These are phyloP conservation scores for Yarrowia phangngaensis DNA, from an alignment of 805 yeast genomes.

Conservation along the genomic window DNA sequence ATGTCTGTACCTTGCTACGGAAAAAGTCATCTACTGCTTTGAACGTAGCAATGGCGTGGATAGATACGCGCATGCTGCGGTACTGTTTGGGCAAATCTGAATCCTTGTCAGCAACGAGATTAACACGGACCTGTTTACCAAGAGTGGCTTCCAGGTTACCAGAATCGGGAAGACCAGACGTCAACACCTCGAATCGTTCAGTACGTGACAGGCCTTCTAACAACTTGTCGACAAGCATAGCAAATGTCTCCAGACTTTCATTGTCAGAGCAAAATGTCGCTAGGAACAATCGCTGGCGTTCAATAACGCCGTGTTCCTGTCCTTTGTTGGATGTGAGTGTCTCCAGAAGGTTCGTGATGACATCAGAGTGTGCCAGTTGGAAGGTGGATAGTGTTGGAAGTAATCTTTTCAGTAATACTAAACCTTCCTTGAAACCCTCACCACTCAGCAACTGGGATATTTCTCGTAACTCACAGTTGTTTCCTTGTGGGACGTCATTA, in stretches of 20 bases:
- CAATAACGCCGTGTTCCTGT: conserved; percentile 30
- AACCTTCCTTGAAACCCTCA: conserved; percentile 26
- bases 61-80: conserved; percentile 40
- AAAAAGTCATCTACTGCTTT: conserved; percentile 46
- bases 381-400: conserved; percentile 55
- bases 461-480: conserved; percentile 11
- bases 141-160: conserved; percentile 39
- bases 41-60: conserved; percentile 55
- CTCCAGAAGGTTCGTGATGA: conserved; percentile 46
- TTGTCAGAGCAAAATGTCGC: conserved; percentile 39
- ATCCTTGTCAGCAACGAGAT: conserved; percentile 42
- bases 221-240: conserved; percentile 49
- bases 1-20: conserved; percentile 39
- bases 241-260: conserved; percentile 35
- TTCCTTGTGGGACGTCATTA: background rate
- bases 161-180: conserved; percentile 42
- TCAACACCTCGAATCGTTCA: conserved; percentile 65
- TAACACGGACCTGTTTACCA: conserved; percentile 67
- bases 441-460: conserved; percentile 26
- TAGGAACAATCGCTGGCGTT: conserved; percentile 43
- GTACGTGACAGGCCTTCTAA: conserved; percentile 71
- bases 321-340: conserved; percentile 36
- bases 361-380: conserved; percentile 68
- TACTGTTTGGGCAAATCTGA: conserved; percentile 20
- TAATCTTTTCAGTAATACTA: conserved; percentile 8